These are phyloP conservation scores for Amphicarpaea edgeworthii DNA, from an alignment of 306 rosid genomes.

Conservation along the genomic window DNA sequence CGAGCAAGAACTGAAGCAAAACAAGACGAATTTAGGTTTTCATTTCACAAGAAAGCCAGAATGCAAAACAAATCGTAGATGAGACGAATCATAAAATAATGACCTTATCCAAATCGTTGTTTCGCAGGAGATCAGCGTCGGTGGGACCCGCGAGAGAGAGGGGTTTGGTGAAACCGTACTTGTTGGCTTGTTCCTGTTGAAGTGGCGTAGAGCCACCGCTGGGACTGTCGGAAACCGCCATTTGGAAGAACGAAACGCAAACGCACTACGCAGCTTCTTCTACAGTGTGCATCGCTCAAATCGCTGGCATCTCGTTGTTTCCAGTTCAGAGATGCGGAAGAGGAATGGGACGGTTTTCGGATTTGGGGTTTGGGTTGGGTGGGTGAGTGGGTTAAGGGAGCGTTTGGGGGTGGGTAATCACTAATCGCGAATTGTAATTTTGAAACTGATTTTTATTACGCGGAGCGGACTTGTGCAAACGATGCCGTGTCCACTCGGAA, in stretches of 20 bases:
- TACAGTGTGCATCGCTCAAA: conserved; percentile 21
- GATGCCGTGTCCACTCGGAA: conserved; percentile 29
- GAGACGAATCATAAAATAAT: conserved; percentile 1
- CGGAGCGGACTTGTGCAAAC: conserved; percentile 31
- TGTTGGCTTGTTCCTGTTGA: conserved; percentile 48
- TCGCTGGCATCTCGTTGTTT: conserved; percentile 35
- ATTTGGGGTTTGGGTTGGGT: conserved; percentile 24
- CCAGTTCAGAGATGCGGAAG: conserved; percentile 26
- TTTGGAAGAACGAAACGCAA: conserved; percentile 47
- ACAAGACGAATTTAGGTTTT: not conserved
- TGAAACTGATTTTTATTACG: conserved; percentile 26
- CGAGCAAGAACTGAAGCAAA: conserved; percentile 66
- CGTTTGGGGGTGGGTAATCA: conserved; percentile 40
- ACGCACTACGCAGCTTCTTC: conserved; percentile 11
- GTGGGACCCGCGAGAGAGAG: conserved; percentile 85
- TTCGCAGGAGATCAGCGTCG: conserved; percentile 74
- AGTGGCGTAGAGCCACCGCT: conserved; percentile 47
- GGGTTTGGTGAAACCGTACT: conserved; percentile 72
- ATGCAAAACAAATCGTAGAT: not conserved
- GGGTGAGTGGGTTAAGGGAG: conserved; percentile 46
- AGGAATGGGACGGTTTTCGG: conserved; percentile 13
- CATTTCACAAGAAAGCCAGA: not conserved
- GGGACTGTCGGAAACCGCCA: conserved; percentile 72
- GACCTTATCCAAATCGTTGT: conserved; percentile 79
- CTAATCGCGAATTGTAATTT: not conserved